Base-by-base conservation (phyloP, 805 yeast species). In the Candida yuanshanica region DNA sequence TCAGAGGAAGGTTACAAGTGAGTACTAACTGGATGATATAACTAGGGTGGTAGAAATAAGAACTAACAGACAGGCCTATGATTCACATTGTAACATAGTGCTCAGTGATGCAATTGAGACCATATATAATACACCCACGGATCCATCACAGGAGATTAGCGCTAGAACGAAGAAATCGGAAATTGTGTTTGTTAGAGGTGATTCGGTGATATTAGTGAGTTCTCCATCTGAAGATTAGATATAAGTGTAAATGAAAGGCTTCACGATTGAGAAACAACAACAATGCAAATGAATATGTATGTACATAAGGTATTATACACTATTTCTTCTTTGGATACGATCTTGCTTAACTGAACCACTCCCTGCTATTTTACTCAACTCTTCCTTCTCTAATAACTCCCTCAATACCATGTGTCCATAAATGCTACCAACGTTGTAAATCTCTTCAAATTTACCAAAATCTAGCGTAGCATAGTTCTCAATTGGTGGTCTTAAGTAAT, bases 141-240 rank as follows among this genome's bases (percentile, higher is more conserved):
- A 65, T 23, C 72, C 70, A 35, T 65, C 67, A 3, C 53, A 48
- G n/a, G 66, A 65, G 26, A 42, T 57, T 38, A 44, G 37, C 14
- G 38, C 46, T 25, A 42, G 32, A 20, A 70, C 70, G 18, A 83
- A 80, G 56, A 72, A 74, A 47, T 75, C 88, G 14, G 96, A 87
- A 42, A 86, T 93, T 89, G 80, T 93, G 33, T 91, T 91, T 65
- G 90, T 93, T 13, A 81, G 99, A 68, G 99, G 99, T n/a, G 99
- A 93, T 64, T 81, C 95, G 3, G 98, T 93, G 34, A 87, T 95
- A 38, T 72, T 90, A 51, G 81, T 93, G 40, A 79, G 83, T 40
- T 71, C 81, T 5, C 66, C 71, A 18, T 39, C 59, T 22, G 59
- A 58, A 9, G 62, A 58, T 11, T 49, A 33, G 43, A 24, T 22